Evolutionary conservation across 148 eudicot species (phyloP).

Genomic region (Dianthus caryophyllus): DNA sequence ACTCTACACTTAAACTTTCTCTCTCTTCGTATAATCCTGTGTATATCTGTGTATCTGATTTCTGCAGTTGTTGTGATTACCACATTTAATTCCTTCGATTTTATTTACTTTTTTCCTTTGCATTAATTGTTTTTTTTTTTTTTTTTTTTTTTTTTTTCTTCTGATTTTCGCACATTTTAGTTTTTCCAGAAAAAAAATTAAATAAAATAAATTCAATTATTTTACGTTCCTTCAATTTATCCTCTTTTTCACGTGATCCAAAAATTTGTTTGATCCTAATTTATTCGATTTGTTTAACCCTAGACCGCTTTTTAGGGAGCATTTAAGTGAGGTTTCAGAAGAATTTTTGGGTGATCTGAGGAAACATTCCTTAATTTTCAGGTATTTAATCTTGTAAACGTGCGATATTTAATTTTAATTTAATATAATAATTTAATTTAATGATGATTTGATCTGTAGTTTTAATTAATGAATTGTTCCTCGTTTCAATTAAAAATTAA

Average conservation of each 20-base stretch:
- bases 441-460: too few relatives aligned
- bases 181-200: too few relatives aligned
- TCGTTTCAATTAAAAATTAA: too few relatives aligned
- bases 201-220: too few relatives aligned
- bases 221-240: too few relatives aligned
- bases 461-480: too few relatives aligned
- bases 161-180: conserved; percentile 8
- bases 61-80: too few relatives aligned
- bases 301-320: neutral
- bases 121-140: neutral
- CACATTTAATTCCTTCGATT: too few relatives aligned
- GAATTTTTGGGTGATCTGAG: neutral
- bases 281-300: conserved; percentile 16
- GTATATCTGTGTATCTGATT: too few relatives aligned
- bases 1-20: conserved; percentile 24
- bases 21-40: conserved; percentile 30
- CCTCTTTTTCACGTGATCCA: conserved; percentile 13
- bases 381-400: neutral
- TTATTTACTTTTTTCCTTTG: neutral
- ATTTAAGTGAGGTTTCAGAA: neutral
- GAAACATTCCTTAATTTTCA: neutral
- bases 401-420: neutral
- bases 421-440: too few relatives aligned
- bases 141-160: conserved; percentile 12
- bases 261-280: conserved; percentile 16